These are phyloP conservation scores for Umbelopsis sp. DNA, from an alignment of 192 early-diverging fungal genomes.

Conservation along the genomic window DNA sequence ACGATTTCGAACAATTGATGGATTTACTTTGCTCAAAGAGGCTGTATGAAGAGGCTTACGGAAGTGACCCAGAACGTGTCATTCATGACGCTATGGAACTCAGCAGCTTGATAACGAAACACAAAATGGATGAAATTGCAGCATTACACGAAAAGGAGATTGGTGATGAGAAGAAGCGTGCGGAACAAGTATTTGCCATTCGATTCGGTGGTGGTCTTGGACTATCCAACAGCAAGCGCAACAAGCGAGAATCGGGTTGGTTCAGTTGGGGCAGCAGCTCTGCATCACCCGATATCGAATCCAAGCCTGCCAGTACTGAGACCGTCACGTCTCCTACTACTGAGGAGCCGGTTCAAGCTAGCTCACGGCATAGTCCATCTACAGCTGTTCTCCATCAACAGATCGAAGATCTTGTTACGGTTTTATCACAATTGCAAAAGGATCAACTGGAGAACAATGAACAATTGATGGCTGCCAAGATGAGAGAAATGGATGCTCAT, in stretches of 20 bases:
- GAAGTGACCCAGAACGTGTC: constrained; percentile 58
- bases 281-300: not conserved
- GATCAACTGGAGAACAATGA: constrained; percentile 70
- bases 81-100: constrained; percentile 81
- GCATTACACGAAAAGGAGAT: constrained; percentile 52
- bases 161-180: constrained; percentile 54
- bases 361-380: constrained; percentile 36
- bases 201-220: constrained; percentile 46
- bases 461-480: constrained; percentile 54
- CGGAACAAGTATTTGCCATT: constrained; percentile 47
- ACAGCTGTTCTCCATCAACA: constrained; percentile 60
- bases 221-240: constrained; percentile 5
- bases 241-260: constrained; percentile 32
- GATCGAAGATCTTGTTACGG: constrained; percentile 64
- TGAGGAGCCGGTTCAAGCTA: constrained; percentile 22
- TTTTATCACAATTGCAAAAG: constrained; percentile 66
- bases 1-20: constrained; percentile 81
- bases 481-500: constrained; percentile 48
- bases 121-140: constrained; percentile 73
- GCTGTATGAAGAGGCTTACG: constrained; percentile 77
- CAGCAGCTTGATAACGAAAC: constrained; percentile 63
- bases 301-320: not conserved
- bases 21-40: constrained; percentile 74
- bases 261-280: constrained; percentile 24
- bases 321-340: constrained; percentile 5